These are phyloP conservation scores for Aciculosporium take DNA, from an alignment of 2,329 filamentous ascomycete genomes.

Conservation along the genomic window DNA sequence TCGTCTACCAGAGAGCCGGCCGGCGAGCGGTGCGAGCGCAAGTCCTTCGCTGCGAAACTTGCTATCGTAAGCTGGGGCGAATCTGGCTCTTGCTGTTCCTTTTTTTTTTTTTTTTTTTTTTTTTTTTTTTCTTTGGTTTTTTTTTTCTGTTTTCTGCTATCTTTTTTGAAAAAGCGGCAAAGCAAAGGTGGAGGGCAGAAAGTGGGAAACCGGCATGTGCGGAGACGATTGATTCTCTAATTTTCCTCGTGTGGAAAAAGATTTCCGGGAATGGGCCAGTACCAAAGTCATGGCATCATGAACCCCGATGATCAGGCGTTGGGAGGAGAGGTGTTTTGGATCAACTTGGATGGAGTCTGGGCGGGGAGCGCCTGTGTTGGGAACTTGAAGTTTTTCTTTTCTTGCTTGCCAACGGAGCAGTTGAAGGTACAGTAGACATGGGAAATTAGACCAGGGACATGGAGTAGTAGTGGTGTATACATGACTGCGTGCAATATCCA, in stretches of 20 bases:
- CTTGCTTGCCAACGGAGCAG: too few species aligned
- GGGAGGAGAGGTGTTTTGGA: slow-evolving; percentile 3
- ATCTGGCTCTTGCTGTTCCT: not conserved
- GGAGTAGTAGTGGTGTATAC: not conserved
- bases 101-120: not conserved
- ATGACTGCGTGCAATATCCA: too few species aligned
- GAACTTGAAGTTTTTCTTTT: not conserved
- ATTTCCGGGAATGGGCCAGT: not conserved
- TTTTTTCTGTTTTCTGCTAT: not conserved
- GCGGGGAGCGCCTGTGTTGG: not conserved
- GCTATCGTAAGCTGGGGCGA: slow-evolving; percentile 34
- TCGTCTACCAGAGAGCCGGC: slow-evolving; percentile 26
- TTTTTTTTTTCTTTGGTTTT: not conserved
- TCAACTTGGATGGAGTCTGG: slow-evolving; percentile 1
- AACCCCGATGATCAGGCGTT: not conserved
- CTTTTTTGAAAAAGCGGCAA: not conserved
- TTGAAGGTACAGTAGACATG: not conserved
- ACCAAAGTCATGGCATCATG: not conserved
- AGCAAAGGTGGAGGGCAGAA: not conserved
- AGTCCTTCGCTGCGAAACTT: slow-evolving; percentile 64
- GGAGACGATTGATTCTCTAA: slow-evolving; percentile 3
- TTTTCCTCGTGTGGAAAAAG: not conserved
- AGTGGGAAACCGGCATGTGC: slow-evolving; percentile 1
- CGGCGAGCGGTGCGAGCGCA: slow-evolving; percentile 55
- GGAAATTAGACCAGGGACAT: not conserved